Evolutionary conservation across 352 stramenopile species (phyloP).

Genomic region (Elongisporangium prolatum): DNA sequence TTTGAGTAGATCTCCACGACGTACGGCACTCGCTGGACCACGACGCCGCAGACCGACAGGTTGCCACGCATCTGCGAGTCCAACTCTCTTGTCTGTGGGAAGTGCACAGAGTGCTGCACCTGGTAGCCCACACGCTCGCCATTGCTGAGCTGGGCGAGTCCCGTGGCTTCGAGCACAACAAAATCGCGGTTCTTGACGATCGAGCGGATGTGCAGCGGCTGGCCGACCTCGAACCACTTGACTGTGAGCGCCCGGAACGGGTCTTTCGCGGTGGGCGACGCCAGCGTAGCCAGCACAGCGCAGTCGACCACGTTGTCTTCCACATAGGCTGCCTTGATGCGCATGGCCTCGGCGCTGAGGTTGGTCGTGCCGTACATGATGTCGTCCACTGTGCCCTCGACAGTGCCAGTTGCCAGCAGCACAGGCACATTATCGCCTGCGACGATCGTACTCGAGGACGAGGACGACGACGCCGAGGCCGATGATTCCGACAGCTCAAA

Average conservation of each 20-base stretch:
- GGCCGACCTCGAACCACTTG: conserved; percentile 47
- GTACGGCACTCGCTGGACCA: conserved; percentile 34
- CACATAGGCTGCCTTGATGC: conserved; percentile 36
- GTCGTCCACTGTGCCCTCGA: conserved; percentile 27
- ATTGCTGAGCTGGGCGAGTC: conserved; percentile 32
- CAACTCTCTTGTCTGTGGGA: conserved; percentile 31
- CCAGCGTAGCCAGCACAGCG: conserved; percentile 33
- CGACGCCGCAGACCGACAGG: conserved; percentile 48
- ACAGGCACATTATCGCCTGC: neutral
- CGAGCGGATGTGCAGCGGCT: conserved; percentile 24
- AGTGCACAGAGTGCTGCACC: conserved; percentile 47
- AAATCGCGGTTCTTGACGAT: conserved; percentile 45
- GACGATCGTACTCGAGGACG: neutral
- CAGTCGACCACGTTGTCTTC: conserved; percentile 34
- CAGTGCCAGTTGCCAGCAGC: conserved; percentile 20
- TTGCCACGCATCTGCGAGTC: conserved; percentile 31
- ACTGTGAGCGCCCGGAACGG: conserved; percentile 34
- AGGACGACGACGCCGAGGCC: neutral
- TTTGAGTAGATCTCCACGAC: conserved; percentile 45
- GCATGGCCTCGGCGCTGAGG: conserved; percentile 19
- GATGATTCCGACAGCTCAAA: neutral
- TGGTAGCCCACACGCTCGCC: conserved; percentile 46
- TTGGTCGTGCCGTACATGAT: conserved; percentile 29
- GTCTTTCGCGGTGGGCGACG: conserved; percentile 16
- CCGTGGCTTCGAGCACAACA: conserved; percentile 46